Conservation (phyloP, 129 eudicot genomes). For the Ambrosia artemisiifolia region DNA sequence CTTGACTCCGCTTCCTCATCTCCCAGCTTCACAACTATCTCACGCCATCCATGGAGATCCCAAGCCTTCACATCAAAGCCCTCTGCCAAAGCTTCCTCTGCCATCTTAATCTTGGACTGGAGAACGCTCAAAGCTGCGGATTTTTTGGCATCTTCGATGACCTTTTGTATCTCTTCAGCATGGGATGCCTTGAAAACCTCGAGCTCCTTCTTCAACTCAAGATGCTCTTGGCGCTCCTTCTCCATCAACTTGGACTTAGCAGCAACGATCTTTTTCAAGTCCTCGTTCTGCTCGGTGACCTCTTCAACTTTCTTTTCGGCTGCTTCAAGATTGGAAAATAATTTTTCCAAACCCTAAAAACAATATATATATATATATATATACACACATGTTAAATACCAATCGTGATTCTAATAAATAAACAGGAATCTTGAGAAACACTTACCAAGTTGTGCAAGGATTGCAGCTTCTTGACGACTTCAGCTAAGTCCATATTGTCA, state of each 20-base stretch:
- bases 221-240: neutral
- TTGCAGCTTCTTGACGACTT: neutral
- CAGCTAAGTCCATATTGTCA: neutral
- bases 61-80: neutral
- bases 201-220: neutral
- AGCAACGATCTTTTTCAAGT: neutral
- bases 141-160: neutral
- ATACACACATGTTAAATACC: no score
- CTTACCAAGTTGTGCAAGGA: neutral
- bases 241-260: neutral
- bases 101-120: neutral
- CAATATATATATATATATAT: no score
- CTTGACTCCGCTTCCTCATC: no score
- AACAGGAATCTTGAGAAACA: no score
- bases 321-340: neutral
- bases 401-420: no score
- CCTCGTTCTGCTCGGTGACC: neutral
- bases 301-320: neutral
- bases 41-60: neutral
- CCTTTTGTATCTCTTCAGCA: neutral
- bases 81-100: neutral
- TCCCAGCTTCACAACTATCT: no score
- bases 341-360: neutral
- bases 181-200: neutral
- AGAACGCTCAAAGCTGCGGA: neutral